Evolutionary conservation across 2,329 filamentous ascomycete genomes (phyloP).

Genomic region (Trichophyton verrucosum): DNA sequence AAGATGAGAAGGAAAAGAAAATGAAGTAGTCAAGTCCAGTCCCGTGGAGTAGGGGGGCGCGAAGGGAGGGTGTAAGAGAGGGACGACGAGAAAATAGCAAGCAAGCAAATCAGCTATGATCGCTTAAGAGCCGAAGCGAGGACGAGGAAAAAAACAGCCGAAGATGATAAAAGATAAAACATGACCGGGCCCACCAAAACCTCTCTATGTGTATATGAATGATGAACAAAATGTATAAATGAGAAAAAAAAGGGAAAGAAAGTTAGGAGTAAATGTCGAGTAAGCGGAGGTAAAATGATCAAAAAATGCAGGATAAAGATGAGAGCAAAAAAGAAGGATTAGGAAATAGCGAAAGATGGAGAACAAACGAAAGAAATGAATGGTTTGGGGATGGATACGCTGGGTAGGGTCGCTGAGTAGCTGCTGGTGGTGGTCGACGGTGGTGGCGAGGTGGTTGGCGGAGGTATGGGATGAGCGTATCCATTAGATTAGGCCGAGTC

Average conservation of each 20-base stretch:
- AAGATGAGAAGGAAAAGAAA: neutral
- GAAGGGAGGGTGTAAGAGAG: neutral
- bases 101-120: conserved; percentile 3
- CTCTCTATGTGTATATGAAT: conserved; percentile 1
- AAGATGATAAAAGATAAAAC: conserved; percentile 1
- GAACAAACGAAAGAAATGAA: conserved; percentile 11
- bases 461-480: neutral
- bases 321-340: neutral
- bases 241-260: neutral
- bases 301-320: conserved; percentile 1
- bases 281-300: neutral
- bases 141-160: neutral
- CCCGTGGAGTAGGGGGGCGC: neutral
- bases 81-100: neutral
- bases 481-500: conserved; percentile 21
- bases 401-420: neutral
- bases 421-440: neutral
- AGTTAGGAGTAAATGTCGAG: neutral
- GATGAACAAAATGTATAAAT: neutral
- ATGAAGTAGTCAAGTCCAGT: neutral
- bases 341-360: neutral
- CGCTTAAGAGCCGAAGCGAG: neutral
- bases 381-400: conserved; percentile 5
- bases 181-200: neutral
- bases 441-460: conserved; percentile 12